Evolutionary conservation across 495 filamentous ascomycete genomes (phyloP).

Genomic region (Lophiostoma macrostomum): DNA sequence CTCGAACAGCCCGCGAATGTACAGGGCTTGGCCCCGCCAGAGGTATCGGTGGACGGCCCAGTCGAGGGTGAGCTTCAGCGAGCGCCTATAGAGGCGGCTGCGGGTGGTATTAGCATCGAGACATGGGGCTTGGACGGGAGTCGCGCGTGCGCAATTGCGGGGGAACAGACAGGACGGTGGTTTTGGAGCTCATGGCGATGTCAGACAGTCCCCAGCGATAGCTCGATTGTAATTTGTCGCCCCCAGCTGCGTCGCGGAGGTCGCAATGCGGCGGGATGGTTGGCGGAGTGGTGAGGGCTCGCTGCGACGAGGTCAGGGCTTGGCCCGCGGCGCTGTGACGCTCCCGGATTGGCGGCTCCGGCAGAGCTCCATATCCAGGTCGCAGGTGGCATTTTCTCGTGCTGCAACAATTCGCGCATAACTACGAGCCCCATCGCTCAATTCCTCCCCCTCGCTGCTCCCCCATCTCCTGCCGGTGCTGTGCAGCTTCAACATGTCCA

Average conservation of each 20-base stretch:
- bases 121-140: neutral
- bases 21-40: conserved; percentile 93
- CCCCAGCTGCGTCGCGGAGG: neutral
- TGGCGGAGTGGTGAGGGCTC: neutral
- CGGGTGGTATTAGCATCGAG: conserved; percentile 20
- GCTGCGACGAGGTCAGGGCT: conserved; percentile 17
- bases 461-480: neutral
- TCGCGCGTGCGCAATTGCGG: conserved; percentile 1
- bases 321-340: conserved; percentile 17
- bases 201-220: neutral
- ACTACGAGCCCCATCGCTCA: conserved; percentile 3
- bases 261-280: neutral
- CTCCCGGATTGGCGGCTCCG: neutral
- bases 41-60: conserved; percentile 88
- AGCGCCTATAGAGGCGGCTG: conserved; percentile 90
- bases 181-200: conserved; percentile 20
- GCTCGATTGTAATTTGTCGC: neutral
- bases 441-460: conserved; percentile 3
- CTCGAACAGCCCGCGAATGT: conserved; percentile 93
- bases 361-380: neutral
- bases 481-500: conserved; percentile 33
- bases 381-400: conserved; percentile 9
- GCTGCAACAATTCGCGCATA: conserved; percentile 9
- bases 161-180: conserved; percentile 20
- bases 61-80: conserved; percentile 87